Percentiles rank a stretch among this genome's conserved stretches.
Evolutionary conservation across 1,139 yeast genomes (phyloP).

Genomic region (Geotrichum europaeum): DNA sequence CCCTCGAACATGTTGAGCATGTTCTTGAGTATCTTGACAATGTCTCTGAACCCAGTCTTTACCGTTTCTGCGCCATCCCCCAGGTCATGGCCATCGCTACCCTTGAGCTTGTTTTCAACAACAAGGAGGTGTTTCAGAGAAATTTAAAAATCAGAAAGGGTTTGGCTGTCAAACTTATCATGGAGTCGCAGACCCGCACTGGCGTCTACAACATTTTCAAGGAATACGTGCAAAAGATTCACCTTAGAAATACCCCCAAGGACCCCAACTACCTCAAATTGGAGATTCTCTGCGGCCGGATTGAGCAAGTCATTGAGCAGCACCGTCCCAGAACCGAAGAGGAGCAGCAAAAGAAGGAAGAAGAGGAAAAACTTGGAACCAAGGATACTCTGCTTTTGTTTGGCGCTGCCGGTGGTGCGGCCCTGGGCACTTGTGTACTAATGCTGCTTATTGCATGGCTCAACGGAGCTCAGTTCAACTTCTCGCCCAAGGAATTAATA

Average conservation of each 20-base stretch:
- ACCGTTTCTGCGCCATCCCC: slow-evolving; percentile 93
- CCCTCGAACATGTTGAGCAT: slow-evolving; percentile 72
- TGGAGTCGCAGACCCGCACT: slow-evolving; percentile 64
- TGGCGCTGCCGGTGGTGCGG: slow-evolving; percentile 22
- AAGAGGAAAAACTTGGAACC: slow-evolving; percentile 17
- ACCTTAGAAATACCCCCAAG: slow-evolving; percentile 65
- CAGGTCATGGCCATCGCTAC: slow-evolving; percentile 99
- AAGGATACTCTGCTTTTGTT: slow-evolving; percentile 21
- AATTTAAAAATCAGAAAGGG: slow-evolving; percentile 91
- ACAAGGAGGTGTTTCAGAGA: slow-evolving; percentile 60
- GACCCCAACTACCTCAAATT: slow-evolving; percentile 86
- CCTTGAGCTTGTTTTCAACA: slow-evolving; percentile 76
- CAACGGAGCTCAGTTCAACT: slow-evolving; percentile 26
- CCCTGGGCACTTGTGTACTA: slow-evolving; percentile 22
- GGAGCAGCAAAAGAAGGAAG: slow-evolving; percentile 12
- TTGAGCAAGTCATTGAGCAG: slow-evolving; percentile 74
- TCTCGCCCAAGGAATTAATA: slow-evolving; percentile 8
- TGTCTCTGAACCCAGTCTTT: slow-evolving; percentile 74
- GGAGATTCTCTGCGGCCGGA: slow-evolving; percentile 79
- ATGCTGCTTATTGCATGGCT: slow-evolving; percentile 28
- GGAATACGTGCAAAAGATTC: slow-evolving; percentile 66
- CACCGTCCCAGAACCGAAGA: slow-evolving; percentile 26
- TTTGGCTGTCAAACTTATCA: slow-evolving; percentile 72
- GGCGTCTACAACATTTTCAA: slow-evolving; percentile 74
- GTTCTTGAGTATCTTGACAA: slow-evolving; percentile 70